Evolutionary conservation across 2,329 filamentous ascomycete species (phyloP), one percentile per base, ranked within the genome.

Genomic region (Hyphodiscus sp.): DNA sequence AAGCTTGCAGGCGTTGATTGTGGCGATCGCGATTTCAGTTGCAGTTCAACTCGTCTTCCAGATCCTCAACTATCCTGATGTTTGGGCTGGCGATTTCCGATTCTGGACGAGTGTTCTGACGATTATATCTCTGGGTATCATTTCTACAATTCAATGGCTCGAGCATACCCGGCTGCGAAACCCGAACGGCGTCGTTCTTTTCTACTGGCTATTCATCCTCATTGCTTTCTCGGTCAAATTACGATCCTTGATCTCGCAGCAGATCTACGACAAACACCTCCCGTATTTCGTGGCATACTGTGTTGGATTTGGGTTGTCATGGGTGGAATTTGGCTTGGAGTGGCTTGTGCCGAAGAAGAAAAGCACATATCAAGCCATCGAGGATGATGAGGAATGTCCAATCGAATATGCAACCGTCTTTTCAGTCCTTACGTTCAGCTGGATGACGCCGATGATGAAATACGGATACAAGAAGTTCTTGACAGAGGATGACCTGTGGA

Each of bases 371-470:
- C 80, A 86, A 67, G 82, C 82, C 6, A 69, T 87, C 47, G 83
- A 82, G 7, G 81, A 85, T 55, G 82, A 83, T 42, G 80, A 87
- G 61, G 85, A 88, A 70, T 87, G 84, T 57, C 78, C 78, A 6
- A 54, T 89, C 58, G 91, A 97, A 71, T 95, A 96, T 69, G 91
- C 94, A 13, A 91, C 92, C 56, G 78, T 97, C 50, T 99, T 99
- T 73, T 96, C 92, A 3, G 83, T 89, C 49, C 78, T 99, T 45
- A 96, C 92, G 0, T 99, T 99, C 70, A 86, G 87, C 51, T 99
- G 94, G 94, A 96, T 99, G 92, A 97, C 94, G 0, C 91, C 94
- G 0, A 75, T 99, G 81, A 99, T 99, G 94, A 91, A 85, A 67
- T 86, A 86, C 67, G 94, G 94, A 1, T 97, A 99, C 75, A 89